Evolutionary conservation across 192 early-diverging fungal species (phyloP).

Genomic region (Coemansia sp.): DNA sequence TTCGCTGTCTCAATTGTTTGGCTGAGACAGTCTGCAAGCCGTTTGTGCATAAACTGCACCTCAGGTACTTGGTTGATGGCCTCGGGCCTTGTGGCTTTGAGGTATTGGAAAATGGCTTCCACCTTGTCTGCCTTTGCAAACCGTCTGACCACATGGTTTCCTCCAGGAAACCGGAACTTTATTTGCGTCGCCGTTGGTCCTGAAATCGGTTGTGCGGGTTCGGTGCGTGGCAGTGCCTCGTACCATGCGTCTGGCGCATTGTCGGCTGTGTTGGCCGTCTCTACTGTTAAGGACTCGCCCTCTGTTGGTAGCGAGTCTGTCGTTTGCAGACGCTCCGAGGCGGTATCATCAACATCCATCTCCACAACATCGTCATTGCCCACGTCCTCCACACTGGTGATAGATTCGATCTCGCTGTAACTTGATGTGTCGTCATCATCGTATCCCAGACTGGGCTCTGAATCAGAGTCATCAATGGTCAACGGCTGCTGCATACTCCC

Average conservation of each 20-base stretch:
- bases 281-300: not conserved
- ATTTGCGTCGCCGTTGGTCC: slow-evolving; percentile 68
- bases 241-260: slow-evolving; percentile 36
- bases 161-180: slow-evolving; percentile 82
- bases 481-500: slow-evolving; percentile 12
- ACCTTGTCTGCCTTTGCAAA: slow-evolving; percentile 77
- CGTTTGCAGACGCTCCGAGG: slow-evolving; percentile 17
- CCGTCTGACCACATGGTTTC: slow-evolving; percentile 70
- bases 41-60: slow-evolving; percentile 67
- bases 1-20: slow-evolving; percentile 75
- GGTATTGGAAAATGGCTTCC: slow-evolving; percentile 74
- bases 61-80: slow-evolving; percentile 59
- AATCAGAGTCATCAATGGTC: slow-evolving; percentile 14
- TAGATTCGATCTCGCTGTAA: slow-evolving; percentile 45
- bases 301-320: not conserved
- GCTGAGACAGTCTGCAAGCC: slow-evolving; percentile 62
- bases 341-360: slow-evolving; percentile 41
- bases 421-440: slow-evolving; percentile 30
- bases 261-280: not conserved
- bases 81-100: slow-evolving; percentile 72
- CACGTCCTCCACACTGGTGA: slow-evolving; percentile 22
- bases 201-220: slow-evolving; percentile 46
- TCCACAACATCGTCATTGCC: slow-evolving; percentile 35
- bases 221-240: slow-evolving; percentile 17
- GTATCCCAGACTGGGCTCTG: slow-evolving; percentile 22